Evolutionary conservation across 768 basidiomycete genomes (phyloP).

Genomic region (Mycena rosella): DNA sequence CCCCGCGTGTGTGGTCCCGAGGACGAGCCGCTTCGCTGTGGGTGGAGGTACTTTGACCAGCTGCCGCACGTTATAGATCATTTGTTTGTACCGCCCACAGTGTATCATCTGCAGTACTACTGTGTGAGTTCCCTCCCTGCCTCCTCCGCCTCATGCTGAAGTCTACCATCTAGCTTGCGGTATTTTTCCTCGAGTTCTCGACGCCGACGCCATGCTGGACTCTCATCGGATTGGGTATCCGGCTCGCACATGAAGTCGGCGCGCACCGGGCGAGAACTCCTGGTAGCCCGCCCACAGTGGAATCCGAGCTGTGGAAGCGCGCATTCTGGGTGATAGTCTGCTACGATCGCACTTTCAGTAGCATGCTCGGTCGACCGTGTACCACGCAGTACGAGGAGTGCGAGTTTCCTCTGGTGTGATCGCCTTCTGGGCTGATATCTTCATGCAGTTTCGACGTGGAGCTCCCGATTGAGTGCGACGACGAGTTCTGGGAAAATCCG

Average conservation of each 20-base stretch:
- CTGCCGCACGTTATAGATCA: conserved; percentile 9
- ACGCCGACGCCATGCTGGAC: conserved; percentile 77
- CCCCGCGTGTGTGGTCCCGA: conserved; percentile 48
- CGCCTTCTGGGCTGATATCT: too few species aligned
- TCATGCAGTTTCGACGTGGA: too few species aligned
- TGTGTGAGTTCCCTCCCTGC: conserved; percentile 8
- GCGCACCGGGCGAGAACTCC: too few species aligned
- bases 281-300: conserved; percentile 60
- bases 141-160: conserved; percentile 61
- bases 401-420: too few species aligned
- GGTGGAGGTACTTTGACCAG: conserved; percentile 33
- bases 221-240: conserved; percentile 61
- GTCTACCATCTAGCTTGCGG: too few species aligned
- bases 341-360: too few species aligned
- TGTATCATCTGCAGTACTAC: conserved; percentile 28
- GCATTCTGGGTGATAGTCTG: too few species aligned
- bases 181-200: too few species aligned
- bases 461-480: too few species aligned
- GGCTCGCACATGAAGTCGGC: conserved; percentile 32
- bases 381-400: too few species aligned
- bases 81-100: conserved; percentile 1
- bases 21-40: conserved; percentile 34
- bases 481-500: too few species aligned
- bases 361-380: too few species aligned
- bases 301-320: conserved; percentile 75